Evolutionary conservation across 163 green algal genomes (phyloP).

Genomic region (Scenedesmus sp.): DNA sequence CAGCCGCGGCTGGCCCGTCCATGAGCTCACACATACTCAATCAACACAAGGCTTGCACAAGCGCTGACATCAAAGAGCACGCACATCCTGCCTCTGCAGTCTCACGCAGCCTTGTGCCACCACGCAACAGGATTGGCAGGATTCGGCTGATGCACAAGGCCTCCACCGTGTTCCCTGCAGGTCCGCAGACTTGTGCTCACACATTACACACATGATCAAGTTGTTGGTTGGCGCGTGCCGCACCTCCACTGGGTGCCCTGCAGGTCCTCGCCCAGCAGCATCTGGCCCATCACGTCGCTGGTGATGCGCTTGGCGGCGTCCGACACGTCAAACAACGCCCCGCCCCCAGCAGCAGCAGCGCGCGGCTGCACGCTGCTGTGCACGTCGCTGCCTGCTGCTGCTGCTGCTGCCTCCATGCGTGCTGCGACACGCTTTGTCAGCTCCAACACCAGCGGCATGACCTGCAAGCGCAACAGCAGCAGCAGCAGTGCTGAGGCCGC

Average conservation of each 20-base stretch:
- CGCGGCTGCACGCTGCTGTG: neutral
- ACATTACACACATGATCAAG: too few species aligned
- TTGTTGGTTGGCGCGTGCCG: neutral
- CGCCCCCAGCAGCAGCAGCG: conserved; percentile 36
- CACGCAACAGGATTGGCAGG: too few species aligned
- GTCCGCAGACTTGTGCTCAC: neutral
- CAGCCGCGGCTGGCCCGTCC: too few species aligned
- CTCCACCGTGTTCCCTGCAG: neutral
- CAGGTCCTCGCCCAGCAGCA: conserved; percentile 52
- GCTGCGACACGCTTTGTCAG: conserved; percentile 22
- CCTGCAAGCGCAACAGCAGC: neutral
- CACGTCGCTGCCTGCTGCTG: neutral
- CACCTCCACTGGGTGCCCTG: conserved; percentile 27
- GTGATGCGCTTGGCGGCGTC: conserved; percentile 54
- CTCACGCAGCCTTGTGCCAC: too few species aligned
- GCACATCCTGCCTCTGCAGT: too few species aligned
- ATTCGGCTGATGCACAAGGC: too few species aligned
- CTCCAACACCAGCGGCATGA: conserved; percentile 35
- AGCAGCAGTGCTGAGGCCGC: neutral
- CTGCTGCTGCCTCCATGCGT: neutral
- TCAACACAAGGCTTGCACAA: too few species aligned
- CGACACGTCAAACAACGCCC: conserved; percentile 39
- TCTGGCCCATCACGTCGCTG: conserved; percentile 39
- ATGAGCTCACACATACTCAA: too few species aligned
- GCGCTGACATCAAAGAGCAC: too few species aligned